Evolutionary conservation across 441 rosid genomes (phyloP).

Genomic region (Arabidopsis lyrata): DNA sequence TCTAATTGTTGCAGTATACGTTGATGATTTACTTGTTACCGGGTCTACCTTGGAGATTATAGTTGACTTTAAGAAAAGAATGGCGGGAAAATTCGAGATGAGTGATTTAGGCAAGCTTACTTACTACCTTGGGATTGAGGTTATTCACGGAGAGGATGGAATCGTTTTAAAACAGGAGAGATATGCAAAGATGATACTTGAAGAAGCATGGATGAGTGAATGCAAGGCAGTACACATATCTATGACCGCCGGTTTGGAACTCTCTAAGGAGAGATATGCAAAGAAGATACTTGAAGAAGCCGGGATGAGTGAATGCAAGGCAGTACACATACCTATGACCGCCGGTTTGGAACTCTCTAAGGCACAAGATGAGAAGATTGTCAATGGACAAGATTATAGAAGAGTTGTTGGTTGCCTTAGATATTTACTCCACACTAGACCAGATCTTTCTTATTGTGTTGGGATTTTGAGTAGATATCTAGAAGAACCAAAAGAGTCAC

Average conservation of each 20-base stretch:
- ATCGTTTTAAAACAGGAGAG: not conserved
- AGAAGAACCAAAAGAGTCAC: not conserved
- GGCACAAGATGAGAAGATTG: not conserved
- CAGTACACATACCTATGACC: not conserved
- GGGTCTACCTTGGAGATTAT: not conserved
- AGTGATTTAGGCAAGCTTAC: not conserved
- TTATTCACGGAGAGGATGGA: not conserved
- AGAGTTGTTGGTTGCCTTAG: not conserved
- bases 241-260: too few species aligned
- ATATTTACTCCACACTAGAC: not conserved
- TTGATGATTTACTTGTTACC: not conserved
- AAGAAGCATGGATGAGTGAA: too few species aligned
- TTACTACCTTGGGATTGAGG: not conserved
- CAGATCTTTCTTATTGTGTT: not conserved
- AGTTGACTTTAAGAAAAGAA: not conserved
- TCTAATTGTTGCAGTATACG: not conserved
- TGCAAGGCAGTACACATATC: too few species aligned
- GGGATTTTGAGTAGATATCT: not conserved
- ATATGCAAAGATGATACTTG: too few species aligned
- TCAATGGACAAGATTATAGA: not conserved
- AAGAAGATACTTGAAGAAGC: not conserved
- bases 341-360: not conserved
- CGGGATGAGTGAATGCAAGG: not conserved
- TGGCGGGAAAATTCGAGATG: not conserved
- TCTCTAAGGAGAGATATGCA: not conserved